These are phyloP conservation scores for Lentinula lateritia DNA, from an alignment of 768 basidiomycete species.

Conservation along the genomic window DNA sequence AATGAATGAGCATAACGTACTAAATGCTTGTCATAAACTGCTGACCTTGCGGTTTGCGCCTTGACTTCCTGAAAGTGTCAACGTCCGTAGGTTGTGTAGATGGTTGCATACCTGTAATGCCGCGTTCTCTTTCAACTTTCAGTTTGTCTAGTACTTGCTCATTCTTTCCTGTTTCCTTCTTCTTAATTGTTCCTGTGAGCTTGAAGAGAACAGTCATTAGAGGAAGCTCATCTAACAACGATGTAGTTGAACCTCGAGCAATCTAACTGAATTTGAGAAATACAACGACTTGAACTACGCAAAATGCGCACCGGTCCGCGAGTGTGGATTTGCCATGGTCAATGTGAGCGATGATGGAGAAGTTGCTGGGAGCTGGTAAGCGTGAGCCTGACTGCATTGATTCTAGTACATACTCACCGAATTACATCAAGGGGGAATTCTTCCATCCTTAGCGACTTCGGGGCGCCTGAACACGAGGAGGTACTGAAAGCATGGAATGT, in stretches of 20 bases:
- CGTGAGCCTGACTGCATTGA: neutral
- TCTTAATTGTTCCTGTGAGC: slow-evolving; percentile 84
- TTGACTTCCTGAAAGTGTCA: slow-evolving; percentile 55
- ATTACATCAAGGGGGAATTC: slow-evolving; percentile 65
- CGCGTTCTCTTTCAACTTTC: slow-evolving; percentile 94
- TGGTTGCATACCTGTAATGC: slow-evolving; percentile 73
- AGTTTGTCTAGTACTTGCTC: slow-evolving; percentile 89
- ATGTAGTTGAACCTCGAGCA: slow-evolving; percentile 58
- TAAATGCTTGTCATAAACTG: slow-evolving; percentile 1
- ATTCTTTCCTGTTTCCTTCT: slow-evolving; percentile 59
- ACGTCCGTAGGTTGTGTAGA: too few species aligned
- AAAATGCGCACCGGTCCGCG: slow-evolving; percentile 64
- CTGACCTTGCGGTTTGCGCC: slow-evolving; percentile 87
- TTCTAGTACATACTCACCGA: slow-evolving; percentile 35
- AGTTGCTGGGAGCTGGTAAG: slow-evolving; percentile 44
- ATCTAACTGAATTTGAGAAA: slow-evolving; percentile 29
- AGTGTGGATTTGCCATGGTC: slow-evolving; percentile 96
- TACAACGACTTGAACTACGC: neutral
- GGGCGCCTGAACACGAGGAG: slow-evolving; percentile 21
- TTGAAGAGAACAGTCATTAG: slow-evolving; percentile 27
- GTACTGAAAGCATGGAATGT: slow-evolving; percentile 21
- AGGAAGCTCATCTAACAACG: neutral
- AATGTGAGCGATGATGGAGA: slow-evolving; percentile 96
- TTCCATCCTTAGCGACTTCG: slow-evolving; percentile 43
- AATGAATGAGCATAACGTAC: slow-evolving; percentile 5